Conservation (phyloP, 176 grass and related monocot species). For the Bonia amplexicaulis region DNA sequence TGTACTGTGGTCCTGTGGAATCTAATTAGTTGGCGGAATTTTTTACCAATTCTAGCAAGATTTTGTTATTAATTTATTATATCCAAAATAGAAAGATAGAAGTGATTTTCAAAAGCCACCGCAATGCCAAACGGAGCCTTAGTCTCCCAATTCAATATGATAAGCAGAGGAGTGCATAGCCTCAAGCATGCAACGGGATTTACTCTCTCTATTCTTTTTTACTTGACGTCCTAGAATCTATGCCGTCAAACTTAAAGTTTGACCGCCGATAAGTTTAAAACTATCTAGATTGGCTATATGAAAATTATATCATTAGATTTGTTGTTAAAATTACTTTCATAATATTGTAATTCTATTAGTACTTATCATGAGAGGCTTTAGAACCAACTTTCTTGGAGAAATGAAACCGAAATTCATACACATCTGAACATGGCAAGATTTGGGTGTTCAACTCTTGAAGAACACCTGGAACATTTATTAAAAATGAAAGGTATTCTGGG, state of each 20-base stretch:
- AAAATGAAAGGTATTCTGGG: neutral
- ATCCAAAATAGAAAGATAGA: neutral
- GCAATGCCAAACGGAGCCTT: neutral
- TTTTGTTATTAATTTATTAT: neutral
- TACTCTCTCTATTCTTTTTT: too few relatives aligned
- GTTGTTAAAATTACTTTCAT: too few relatives aligned
- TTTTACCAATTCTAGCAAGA: neutral
- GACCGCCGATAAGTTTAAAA: too few relatives aligned
- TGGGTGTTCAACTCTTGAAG: neutral
- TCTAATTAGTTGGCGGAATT: neutral
- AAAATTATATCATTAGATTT: too few relatives aligned
- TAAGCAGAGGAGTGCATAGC: neutral
- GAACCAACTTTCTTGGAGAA: conserved; percentile 2
- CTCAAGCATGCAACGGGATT: neutral
- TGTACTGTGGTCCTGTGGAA: neutral
- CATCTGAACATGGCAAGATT: neutral
- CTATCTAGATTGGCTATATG: too few relatives aligned
- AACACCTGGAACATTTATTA: neutral
- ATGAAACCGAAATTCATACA: neutral
- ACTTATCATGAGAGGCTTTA: conserved; percentile 1
- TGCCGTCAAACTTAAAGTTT: too few relatives aligned
- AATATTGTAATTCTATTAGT: too few relatives aligned
- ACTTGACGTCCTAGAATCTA: too few relatives aligned
- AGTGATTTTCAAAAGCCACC: neutral
- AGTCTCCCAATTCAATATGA: neutral